phyloP scores from a whole-genome alignment of 202 grass and related monocot species.

The Cymbopogon flexuosus region DNA sequence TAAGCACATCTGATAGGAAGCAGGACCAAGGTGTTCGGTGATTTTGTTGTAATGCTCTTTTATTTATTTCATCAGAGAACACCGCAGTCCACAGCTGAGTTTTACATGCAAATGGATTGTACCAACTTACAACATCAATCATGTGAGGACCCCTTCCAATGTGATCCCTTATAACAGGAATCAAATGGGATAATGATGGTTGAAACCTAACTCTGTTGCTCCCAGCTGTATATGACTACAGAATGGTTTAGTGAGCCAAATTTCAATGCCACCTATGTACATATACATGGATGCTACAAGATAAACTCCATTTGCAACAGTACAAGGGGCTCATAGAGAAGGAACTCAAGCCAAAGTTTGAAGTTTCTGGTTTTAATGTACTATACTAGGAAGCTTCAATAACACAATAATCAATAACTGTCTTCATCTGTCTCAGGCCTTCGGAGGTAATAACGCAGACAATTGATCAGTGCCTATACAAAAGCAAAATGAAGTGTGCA shows the following conservation, averaged over 20 bases:
- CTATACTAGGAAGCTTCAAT: background rate
- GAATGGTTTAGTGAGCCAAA: constrained; percentile 8
- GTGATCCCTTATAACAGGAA: constrained; percentile 20
- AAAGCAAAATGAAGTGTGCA: background rate
- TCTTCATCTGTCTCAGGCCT: constrained; percentile 95
- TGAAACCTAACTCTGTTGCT: constrained; percentile 5
- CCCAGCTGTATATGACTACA: constrained; percentile 4
- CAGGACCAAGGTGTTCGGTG: background rate
- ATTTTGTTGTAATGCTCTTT: background rate
- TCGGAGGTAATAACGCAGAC: constrained; percentile 71
- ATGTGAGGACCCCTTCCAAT: constrained; percentile 24
- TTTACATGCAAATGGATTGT: constrained; percentile 20
- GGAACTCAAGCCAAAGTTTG: background rate
- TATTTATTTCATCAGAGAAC: constrained; percentile 20
- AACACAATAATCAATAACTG: constrained; percentile 59
- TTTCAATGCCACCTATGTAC: constrained; percentile 13
- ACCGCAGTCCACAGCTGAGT: background rate
- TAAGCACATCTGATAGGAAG: background rate
- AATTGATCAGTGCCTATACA: constrained; percentile 61
- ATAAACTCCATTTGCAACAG: constrained; percentile 20
- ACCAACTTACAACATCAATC: constrained; percentile 12
- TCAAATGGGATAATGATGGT: constrained; percentile 2
- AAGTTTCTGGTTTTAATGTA: background rate
- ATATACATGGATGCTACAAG: background rate
- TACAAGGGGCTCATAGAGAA: constrained; percentile 9